Percentiles rank a stretch among this genome's conserved stretches.
Evolutionary conservation across 345 rosid genomes (phyloP).

Genomic region (Citrus medica): DNA sequence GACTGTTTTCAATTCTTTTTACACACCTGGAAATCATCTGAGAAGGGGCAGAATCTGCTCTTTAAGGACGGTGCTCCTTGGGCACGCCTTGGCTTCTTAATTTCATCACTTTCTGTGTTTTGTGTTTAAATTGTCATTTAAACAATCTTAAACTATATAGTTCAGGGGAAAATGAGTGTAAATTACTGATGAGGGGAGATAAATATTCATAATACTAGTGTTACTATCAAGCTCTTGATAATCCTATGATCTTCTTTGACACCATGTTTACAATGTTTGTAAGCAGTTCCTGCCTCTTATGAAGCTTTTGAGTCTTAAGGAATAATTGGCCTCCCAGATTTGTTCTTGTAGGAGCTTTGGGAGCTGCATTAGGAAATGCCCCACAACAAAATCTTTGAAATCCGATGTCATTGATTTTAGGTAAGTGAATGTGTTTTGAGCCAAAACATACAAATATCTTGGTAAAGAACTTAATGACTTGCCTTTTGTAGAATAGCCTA

Average conservation of each 20-base stretch:
- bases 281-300: background rate
- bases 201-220: background rate
- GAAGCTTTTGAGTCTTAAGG: background rate
- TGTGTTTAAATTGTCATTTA: no score
- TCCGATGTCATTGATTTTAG: background rate
- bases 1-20: no score
- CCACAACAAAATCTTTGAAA: background rate
- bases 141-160: no score
- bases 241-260: background rate
- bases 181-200: background rate
- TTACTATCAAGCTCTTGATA: background rate
- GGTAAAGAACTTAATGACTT: background rate
- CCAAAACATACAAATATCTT: background rate
- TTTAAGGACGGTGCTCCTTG: no score
- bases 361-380: background rate
- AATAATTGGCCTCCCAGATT: background rate
- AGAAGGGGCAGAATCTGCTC: no score
- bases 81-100: no score
- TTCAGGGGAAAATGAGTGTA: no score
- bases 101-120: no score
- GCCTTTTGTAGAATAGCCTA: background rate
- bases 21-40: no score
- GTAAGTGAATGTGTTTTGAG: background rate
- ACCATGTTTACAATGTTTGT: background rate
- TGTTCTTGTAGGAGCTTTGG: background rate